Base-by-base conservation (phyloP, 148 eudicot species). In the Vaccinium corymbosum region DNA sequence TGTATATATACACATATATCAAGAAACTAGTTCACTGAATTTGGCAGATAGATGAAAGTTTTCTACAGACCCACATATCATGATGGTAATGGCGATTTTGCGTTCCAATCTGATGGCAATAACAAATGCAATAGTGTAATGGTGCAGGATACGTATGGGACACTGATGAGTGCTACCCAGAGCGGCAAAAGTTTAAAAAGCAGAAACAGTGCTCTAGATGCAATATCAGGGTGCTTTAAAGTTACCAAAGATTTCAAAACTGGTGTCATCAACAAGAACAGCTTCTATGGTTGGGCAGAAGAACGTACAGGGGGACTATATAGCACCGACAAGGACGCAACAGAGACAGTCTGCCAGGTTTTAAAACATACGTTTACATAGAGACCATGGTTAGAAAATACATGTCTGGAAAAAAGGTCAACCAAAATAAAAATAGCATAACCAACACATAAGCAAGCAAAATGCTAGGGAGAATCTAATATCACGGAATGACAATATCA, bases 111-210 rank as follows among this genome's bases (percentile, higher is more conserved):
- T 16, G 20, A 73, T 32, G 77, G n/a, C 77, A 38, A 42, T 17
- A 73, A 13, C n/a, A 73, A 71, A 70, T 70, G 74, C 74, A 70
- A 38, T 29, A 70, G 74, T 29, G 42, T 29, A 70, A 15, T 70
- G 1, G 19, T 70, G 74, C 42, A 27, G 42, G 61, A 12, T 56
- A 56, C 61, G 3, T 16, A 29, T 29, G 6, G 38, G 16, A 70
- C 74, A 29, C 42, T 70, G 35, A 62, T 62, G 4, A 62, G 68
- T n/a, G 68, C 68, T 62, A 20, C 29, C 12, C 9, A 62, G 22
- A 6, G 9, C 22, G 2, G 9, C 19, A 17, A 59, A 17, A 4
- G 64, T 59, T 19, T n/a, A 17, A n/a, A 19, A 59, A 19, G 64
- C 22, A 59, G 64, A 19, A 59, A 59, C 64, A 59, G 22, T 5